A percentile compares a stretch with the other conserved stretches of the same genome.
Evolutionary conservation across 345 rosid genomes (phyloP).

Genomic region (Anacardium occidentale): DNA sequence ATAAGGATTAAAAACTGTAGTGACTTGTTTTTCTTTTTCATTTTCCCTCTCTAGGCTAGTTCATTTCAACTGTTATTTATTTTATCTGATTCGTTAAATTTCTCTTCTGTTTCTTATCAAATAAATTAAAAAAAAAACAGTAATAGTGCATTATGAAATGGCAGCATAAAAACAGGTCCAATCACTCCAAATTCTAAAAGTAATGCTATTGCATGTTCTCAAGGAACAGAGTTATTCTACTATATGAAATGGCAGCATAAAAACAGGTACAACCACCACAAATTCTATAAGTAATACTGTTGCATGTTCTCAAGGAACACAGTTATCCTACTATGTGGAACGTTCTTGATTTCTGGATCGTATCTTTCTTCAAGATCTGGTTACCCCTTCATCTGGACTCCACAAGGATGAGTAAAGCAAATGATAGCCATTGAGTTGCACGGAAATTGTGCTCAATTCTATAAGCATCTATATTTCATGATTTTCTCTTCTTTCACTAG

Average conservation of each 20-base stretch:
- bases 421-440: neutral
- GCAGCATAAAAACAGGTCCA: too few species aligned
- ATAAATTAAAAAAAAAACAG: conserved; percentile 1
- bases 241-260: neutral
- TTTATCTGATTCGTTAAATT: too few species aligned
- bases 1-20: too few species aligned
- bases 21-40: too few species aligned
- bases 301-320: neutral
- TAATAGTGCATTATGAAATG: neutral
- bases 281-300: conserved; percentile 3
- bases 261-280: neutral
- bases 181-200: too few species aligned
- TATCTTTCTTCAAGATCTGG: neutral
- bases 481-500: neutral
- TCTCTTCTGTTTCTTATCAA: neutral
- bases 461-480: neutral
- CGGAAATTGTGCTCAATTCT: neutral
- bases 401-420: neutral
- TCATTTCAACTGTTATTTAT: too few species aligned
- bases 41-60: too few species aligned
- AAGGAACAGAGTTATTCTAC: too few species aligned
- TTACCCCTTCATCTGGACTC: neutral
- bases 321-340: neutral
- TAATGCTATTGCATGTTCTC: too few species aligned
- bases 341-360: conserved; percentile 6